These are phyloP conservation scores for Haplographium delicatum DNA, from an alignment of 495 filamentous ascomycete genomes.

Conservation along the genomic window DNA sequence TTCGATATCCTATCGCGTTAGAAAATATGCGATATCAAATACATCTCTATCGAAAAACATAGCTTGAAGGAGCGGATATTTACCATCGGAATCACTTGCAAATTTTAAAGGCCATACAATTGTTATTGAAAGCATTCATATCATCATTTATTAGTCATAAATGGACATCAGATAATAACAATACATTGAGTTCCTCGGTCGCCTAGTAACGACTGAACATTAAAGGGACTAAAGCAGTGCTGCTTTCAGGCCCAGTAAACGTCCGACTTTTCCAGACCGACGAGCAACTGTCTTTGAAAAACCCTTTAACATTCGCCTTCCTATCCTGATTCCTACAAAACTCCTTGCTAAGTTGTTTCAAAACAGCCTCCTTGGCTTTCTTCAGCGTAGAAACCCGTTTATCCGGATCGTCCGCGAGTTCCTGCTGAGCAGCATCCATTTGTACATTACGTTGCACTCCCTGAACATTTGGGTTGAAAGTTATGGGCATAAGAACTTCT, in stretches of 20 bases:
- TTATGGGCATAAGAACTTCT: conserved; percentile 35
- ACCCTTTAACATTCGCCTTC: conserved; percentile 22
- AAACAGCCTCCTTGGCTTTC: conserved; percentile 23
- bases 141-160: neutral
- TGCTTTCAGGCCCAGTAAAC: conserved; percentile 35
- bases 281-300: conserved; percentile 28
- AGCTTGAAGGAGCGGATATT: too few relatives aligned
- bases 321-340: conserved; percentile 17
- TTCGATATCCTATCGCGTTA: conserved; percentile 77
- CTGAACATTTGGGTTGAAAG: conserved; percentile 22
- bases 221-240: conserved; percentile 39
- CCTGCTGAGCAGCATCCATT: conserved; percentile 19
- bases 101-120: too few relatives aligned
- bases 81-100: too few relatives aligned
- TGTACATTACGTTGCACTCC: conserved; percentile 25
- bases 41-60: conserved; percentile 70
- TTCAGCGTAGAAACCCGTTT: conserved; percentile 21
- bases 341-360: conserved; percentile 28
- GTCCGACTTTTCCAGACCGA: conserved; percentile 36
- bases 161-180: neutral
- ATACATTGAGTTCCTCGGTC: neutral
- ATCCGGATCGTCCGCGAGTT: conserved; percentile 26
- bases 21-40: conserved; percentile 96
- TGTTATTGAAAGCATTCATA: neutral
- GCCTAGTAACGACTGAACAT: conserved; percentile 40